These are phyloP conservation scores for Paramyrothecium roridum DNA, from an alignment of 2,329 filamentous ascomycete genomes.

Conservation along the genomic window DNA sequence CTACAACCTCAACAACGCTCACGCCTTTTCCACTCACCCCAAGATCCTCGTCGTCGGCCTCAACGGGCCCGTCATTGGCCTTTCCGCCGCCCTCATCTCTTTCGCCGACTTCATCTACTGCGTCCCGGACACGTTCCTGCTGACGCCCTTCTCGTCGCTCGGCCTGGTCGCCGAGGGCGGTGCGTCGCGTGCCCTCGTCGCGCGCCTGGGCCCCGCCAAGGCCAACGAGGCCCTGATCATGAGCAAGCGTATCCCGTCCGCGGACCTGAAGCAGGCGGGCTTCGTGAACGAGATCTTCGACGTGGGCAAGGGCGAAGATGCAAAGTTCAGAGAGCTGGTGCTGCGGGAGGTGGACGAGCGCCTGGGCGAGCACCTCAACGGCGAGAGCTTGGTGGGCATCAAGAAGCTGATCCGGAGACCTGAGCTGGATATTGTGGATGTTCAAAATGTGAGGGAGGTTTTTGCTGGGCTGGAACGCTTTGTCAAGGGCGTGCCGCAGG, in stretches of 20 bases:
- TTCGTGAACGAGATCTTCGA: constrained; percentile 84
- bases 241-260: constrained; percentile 71
- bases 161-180: constrained; percentile 89
- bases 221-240: constrained; percentile 93
- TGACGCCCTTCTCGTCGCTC: constrained; percentile 87
- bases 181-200: constrained; percentile 73
- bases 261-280: constrained; percentile 71
- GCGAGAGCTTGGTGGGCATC: constrained; percentile 75
- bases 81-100: constrained; percentile 78
- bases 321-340: constrained; percentile 68
- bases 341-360: constrained; percentile 76
- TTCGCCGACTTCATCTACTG: constrained; percentile 93
- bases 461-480: constrained; percentile 84
- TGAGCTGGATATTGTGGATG: constrained; percentile 69
- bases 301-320: constrained; percentile 57
- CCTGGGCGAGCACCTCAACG: constrained; percentile 75
- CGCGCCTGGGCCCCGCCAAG: constrained; percentile 73
- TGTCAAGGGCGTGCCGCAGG: constrained; percentile 74
- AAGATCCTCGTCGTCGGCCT: constrained; percentile 90
- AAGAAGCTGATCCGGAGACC: constrained; percentile 79
- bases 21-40: constrained; percentile 87
- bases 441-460: constrained; percentile 78
- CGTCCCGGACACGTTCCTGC: constrained; percentile 74
- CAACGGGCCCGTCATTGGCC: constrained; percentile 87
- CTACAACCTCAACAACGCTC: constrained; percentile 86